Conservation (phyloP, 768 basidiomycete genomes). For the Paxillus rubicundulus region DNA sequence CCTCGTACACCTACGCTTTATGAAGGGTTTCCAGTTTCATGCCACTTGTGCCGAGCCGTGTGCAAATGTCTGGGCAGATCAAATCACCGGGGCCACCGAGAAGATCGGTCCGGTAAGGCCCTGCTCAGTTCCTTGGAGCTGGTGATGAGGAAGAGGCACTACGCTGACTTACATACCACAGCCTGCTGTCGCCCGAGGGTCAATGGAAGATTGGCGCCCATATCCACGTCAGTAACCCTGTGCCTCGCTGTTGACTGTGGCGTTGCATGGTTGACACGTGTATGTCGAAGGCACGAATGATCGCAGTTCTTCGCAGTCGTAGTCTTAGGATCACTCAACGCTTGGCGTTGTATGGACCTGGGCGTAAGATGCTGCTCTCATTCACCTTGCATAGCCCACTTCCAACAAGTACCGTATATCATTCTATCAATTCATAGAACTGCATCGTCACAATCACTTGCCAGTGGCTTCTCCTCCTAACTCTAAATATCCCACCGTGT, state of each 20-base stretch:
- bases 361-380: too few species aligned
- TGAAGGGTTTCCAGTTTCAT: too few species aligned
- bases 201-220: background rate
- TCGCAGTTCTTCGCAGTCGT: background rate
- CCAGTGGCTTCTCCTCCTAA: background rate
- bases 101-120: background rate
- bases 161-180: background rate
- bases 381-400: background rate
- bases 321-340: background rate
- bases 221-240: background rate
- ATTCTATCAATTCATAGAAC: conserved; percentile 1
- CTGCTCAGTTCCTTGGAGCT: too few species aligned
- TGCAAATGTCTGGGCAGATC: too few species aligned
- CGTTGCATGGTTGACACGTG: conserved; percentile 7
- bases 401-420: background rate
- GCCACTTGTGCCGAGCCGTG: too few species aligned
- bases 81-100: background rate
- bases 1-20: too few species aligned
- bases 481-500: background rate
- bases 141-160: background rate
- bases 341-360: too few species aligned
- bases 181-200: background rate
- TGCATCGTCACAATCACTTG: background rate
- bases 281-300: conserved; percentile 1
- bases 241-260: background rate